Evolutionary conservation across 2,329 filamentous ascomycete genomes (phyloP).

Genomic region (Leptosphaerulina australis): DNA sequence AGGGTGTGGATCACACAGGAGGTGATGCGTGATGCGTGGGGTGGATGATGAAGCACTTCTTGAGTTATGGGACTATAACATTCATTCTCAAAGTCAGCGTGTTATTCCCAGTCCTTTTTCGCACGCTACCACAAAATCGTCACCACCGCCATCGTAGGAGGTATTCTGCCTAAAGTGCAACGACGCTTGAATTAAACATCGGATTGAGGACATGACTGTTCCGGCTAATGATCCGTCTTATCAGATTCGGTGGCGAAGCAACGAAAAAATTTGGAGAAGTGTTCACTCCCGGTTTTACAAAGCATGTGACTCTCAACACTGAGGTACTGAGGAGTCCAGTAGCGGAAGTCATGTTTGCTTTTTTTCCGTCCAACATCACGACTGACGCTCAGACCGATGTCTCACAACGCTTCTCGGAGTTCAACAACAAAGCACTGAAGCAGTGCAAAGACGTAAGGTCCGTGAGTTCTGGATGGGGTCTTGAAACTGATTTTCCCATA

Average conservation of each 20-base stretch:
- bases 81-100: no score
- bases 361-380: background rate
- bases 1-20: no score
- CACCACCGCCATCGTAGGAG: no score
- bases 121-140: no score
- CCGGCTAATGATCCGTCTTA: no score
- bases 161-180: no score
- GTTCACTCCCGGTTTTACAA: slow-evolving; percentile 13
- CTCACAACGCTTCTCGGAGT: background rate
- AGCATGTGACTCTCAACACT: slow-evolving; percentile 4
- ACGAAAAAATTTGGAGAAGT: background rate
- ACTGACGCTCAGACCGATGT: background rate
- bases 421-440: background rate
- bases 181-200: no score
- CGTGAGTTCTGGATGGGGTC: slow-evolving; percentile 16
- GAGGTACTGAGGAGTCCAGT: background rate
- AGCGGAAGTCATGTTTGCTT: background rate
- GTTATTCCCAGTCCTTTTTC: no score
- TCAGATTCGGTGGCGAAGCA: background rate
- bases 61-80: no score
- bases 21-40: background rate
- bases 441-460: background rate
- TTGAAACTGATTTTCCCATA: slow-evolving; percentile 18
- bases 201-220: no score
- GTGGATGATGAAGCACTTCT: no score